Base-by-base conservation (phyloP, 495 filamentous ascomycete species). In the Aspergillus nidulans region DNA sequence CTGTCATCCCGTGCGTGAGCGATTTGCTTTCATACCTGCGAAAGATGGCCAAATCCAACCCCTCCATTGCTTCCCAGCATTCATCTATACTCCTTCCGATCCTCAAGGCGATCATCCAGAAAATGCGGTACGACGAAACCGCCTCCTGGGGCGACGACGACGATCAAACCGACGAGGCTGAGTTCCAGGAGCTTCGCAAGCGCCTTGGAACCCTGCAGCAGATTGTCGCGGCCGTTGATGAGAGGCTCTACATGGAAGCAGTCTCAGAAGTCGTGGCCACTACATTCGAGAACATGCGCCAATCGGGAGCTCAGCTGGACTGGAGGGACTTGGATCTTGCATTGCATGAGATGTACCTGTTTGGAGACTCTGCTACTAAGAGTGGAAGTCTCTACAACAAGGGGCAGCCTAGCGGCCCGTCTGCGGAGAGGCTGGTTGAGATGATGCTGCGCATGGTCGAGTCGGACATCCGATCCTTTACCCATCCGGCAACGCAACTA, bases 51-150 rank as follows among this genome's bases (percentile, higher is more conserved):
- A 88, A 84, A 62, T 55, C 65, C 18, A 81, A 77, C 44, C 76
- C 77, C 40, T 76, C 79, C 12, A 70, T 92, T 20, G 81, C 86
- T 7, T 68, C 79, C 30, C 80, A 84, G 32, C 91, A 95, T 64
- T 77, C 85, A 5, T 73, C 81, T 8, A 92, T 95, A 76, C 78
- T 99, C 8, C 84, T 86, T 13, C 86, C 89, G 0, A 89, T 99
- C 51, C 75, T 99, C 39, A 88, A 90, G 63, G 92, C 92, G 12
- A 92, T 97, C 52, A 85, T 97, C 51, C 72, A 81, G 19, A 99
- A 97, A 77, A 96, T 96, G 89, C 85, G 92, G 60, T 97, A 94
- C 64, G 95, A 97, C 61, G 91, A 96, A 63, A 95, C 94, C 10
- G 85, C 89, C 0, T 86, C 82, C 23, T 99, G 94, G 95, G 92